phyloP scores from a whole-genome alignment of 2,329 filamentous ascomycete genomes.

The Geosmithia putterillii region DNA sequence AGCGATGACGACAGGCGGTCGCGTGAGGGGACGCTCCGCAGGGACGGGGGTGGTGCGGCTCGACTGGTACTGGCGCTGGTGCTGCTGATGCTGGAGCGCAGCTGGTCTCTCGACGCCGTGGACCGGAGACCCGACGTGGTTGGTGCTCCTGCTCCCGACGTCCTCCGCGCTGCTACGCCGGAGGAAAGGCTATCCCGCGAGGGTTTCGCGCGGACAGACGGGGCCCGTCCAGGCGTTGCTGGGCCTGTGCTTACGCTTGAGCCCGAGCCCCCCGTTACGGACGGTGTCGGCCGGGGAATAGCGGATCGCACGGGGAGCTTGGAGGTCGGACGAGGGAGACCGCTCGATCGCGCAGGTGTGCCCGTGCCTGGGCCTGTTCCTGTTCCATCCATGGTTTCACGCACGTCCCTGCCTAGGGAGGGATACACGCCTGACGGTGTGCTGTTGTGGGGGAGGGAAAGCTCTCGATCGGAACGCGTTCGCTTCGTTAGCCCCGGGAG shows the following conservation, averaged over 20 bases:
- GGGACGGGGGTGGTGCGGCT: not conserved
- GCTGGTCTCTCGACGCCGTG: slow-evolving; percentile 24
- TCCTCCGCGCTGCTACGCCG: not conserved
- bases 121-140: slow-evolving; percentile 23
- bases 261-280: no score
- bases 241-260: no score
- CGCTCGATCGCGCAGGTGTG: slow-evolving; percentile 1
- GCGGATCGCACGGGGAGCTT: slow-evolving; percentile 21
- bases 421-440: no score
- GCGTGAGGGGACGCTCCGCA: not conserved
- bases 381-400: no score
- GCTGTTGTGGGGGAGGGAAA: no score
- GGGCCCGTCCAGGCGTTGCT: slow-evolving; percentile 7
- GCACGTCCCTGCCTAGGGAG: no score
- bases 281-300: slow-evolving; percentile 16
- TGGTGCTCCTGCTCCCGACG: not conserved
- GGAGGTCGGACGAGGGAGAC: slow-evolving; percentile 15
- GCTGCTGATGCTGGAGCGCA: slow-evolving; percentile 12
- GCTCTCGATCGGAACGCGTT: no score
- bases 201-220: slow-evolving; percentile 11
- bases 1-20: not conserved
- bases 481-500: no score
- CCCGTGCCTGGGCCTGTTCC: no score
- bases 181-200: slow-evolving; percentile 14
- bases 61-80: not conserved